Conservation (phyloP, 768 basidiomycete species). For the Boletus rubroflammeus region DNA sequence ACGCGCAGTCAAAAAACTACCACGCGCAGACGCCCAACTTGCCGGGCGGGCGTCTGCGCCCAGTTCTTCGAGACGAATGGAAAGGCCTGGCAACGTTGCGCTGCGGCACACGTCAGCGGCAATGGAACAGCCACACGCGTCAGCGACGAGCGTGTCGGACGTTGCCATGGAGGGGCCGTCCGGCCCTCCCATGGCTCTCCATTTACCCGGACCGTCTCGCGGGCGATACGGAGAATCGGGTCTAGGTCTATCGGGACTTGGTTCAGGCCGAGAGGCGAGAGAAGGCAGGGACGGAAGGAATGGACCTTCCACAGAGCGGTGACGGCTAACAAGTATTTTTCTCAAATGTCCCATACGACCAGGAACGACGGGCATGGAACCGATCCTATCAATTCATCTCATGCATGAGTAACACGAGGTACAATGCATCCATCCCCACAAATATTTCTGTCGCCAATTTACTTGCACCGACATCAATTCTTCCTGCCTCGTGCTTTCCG, state of each 20-base stretch:
- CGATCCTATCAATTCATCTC: constrained; percentile 6
- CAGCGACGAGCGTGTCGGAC: constrained; percentile 21
- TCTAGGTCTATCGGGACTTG: constrained; percentile 19
- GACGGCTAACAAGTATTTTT: constrained; percentile 6
- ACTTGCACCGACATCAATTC: constrained; percentile 22
- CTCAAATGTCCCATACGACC: not conserved
- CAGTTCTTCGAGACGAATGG: constrained; percentile 32
- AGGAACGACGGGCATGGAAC: not conserved
- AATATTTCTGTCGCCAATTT: constrained; percentile 6
- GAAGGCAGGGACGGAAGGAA: constrained; percentile 30
- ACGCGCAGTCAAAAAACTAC: constrained; percentile 66
- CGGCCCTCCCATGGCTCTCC: constrained; percentile 30
- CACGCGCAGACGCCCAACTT: constrained; percentile 69
- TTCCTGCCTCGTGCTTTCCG: constrained; percentile 3
- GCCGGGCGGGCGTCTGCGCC: constrained; percentile 81
- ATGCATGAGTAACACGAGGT: constrained; percentile 9
- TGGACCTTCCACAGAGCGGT: constrained; percentile 29
- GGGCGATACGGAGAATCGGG: constrained; percentile 36
- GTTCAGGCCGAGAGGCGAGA: constrained; percentile 36
- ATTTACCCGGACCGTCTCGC: constrained; percentile 32
- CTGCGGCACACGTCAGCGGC: constrained; percentile 36
- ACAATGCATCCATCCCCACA: not conserved
- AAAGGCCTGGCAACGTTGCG: constrained; percentile 36
- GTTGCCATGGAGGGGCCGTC: constrained; percentile 30
- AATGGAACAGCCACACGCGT: constrained; percentile 24